phyloP scores from a whole-genome alignment of 2,329 filamentous ascomycete species.

The Trichophyton benhamiae region DNA sequence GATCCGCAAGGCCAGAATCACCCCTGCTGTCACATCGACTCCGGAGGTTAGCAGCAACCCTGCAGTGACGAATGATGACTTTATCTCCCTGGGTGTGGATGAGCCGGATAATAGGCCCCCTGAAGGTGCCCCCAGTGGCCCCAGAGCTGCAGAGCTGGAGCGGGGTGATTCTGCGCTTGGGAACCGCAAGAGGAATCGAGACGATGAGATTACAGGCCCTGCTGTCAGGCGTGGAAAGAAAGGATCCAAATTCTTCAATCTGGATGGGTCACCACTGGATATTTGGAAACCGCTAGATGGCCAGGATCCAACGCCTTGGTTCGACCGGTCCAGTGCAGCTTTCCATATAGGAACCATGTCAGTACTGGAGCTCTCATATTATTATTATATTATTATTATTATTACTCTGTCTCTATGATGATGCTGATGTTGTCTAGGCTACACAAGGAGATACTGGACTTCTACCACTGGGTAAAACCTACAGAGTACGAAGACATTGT shows the following conservation, averaged over 20 bases:
- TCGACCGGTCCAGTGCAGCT: slow-evolving; percentile 17
- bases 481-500: slow-evolving; percentile 63
- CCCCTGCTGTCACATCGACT: slow-evolving; percentile 28
- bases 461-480: slow-evolving; percentile 74
- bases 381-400: not conserved
- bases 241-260: slow-evolving; percentile 35
- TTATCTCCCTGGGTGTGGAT: slow-evolving; percentile 58
- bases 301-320: slow-evolving; percentile 51
- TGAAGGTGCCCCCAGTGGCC: slow-evolving; percentile 27
- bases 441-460: slow-evolving; percentile 81
- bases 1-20: slow-evolving; percentile 76
- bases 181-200: slow-evolving; percentile 60
- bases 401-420: too few species aligned
- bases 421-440: slow-evolving; percentile 41
- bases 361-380: slow-evolving; percentile 9
- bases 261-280: slow-evolving; percentile 39
- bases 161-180: slow-evolving; percentile 40
- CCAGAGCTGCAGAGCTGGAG: slow-evolving; percentile 17
- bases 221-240: slow-evolving; percentile 38
- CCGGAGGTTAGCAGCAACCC: slow-evolving; percentile 41
- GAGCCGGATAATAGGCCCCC: slow-evolving; percentile 19
- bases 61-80: slow-evolving; percentile 57
- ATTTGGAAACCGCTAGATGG: slow-evolving; percentile 41
- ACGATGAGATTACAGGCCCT: slow-evolving; percentile 49
- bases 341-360: slow-evolving; percentile 26